Evolutionary conservation across 2,329 filamentous ascomycete species (phyloP), one percentile per base, ranked within the genome.

Genomic region (Arthroderma uncinatum): DNA sequence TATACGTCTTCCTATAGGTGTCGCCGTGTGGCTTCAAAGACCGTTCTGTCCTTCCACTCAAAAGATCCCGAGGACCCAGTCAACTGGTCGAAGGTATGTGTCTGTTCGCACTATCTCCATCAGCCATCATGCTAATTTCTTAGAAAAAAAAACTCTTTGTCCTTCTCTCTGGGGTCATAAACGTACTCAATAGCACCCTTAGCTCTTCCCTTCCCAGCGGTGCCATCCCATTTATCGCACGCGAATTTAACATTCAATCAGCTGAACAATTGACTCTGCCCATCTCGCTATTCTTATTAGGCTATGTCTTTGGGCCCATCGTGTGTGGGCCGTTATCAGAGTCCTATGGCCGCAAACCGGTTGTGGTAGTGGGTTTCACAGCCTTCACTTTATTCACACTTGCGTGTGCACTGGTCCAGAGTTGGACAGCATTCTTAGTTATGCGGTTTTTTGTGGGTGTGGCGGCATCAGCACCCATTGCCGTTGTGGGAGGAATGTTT

Each of bases 361-460:
- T 75, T 2, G 62, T 83, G 61, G 68, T 83, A 0, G 69, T 67
- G 1, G 76, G 80, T 0, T 83, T 82, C 61, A n/a, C 68, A 10
- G 61, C 70, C 1, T 76, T 72, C 57, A 73, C 67, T 53, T 60
- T 71, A 2, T 77, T 73, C 62, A 76, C 70, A 14, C 64, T 76
- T 56, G 74, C 67, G 2, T 77, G 73, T 55, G 75, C 75, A 0
- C 57, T 78, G 7, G 70, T 73, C 0, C 68, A 71, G 1, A 74
- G 66, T 6, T 79, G 71, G 67, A 60, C 67, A 0, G 67, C 70
- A 1, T 61, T 76, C 16, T 61, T 76, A 16, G 64, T 75, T 2
- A 76, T 79, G 55, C 68, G 77, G n/a, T 66, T 79, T 5, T 47
- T 78, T 2, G 66, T 68, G 23, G 76, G 77, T 0, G 69, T 74